Percentiles rank a stretch among this genome's conserved stretches.
Evolutionary conservation across 108 stramenopile genomes (phyloP).

Genomic region (Skeletonema grethae): DNA sequence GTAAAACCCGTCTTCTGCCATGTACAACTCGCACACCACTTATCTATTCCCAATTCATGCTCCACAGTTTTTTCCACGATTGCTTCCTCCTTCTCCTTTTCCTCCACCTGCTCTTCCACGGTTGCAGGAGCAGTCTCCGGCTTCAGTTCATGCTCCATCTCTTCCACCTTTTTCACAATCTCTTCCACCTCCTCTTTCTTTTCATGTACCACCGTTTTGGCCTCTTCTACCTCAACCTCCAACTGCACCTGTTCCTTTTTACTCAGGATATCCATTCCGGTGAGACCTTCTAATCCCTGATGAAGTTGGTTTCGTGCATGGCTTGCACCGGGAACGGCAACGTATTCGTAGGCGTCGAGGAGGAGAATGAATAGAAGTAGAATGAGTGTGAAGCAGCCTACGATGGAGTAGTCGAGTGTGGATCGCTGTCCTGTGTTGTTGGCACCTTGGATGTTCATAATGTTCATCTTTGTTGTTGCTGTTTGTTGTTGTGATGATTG

Average conservation of each 20-base stretch:
- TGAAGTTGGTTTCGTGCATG: slow-evolving; percentile 7
- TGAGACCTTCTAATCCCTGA: background rate
- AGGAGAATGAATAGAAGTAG: slow-evolving; percentile 12
- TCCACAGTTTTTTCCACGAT: slow-evolving; percentile 13
- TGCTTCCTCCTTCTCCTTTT: background rate
- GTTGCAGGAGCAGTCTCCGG: background rate
- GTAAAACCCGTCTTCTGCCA: background rate
- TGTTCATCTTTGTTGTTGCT: too few relatives aligned
- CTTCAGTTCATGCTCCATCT: slow-evolving; percentile 3
- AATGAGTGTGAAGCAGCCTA: background rate
- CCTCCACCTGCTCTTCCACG: slow-evolving; percentile 4
- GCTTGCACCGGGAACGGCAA: slow-evolving; percentile 6
- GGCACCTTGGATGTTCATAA: background rate
- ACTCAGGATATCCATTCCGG: slow-evolving; percentile 14
- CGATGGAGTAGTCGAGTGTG: slow-evolving; percentile 8
- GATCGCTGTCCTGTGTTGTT: background rate
- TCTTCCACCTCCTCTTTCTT: slow-evolving; percentile 13
- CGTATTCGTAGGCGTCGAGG: slow-evolving; percentile 29
- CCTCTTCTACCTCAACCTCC: background rate
- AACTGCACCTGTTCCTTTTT: slow-evolving; percentile 4
- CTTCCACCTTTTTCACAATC: slow-evolving; percentile 4
- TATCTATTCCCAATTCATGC: slow-evolving; percentile 17
- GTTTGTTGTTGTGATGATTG: too few relatives aligned
- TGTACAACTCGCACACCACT: slow-evolving; percentile 14
- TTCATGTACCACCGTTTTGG: background rate